Percentiles rank a stretch among this genome's conserved stretches.
phyloP scores from a whole-genome alignment of 108 stramenopile species.

The Conticribra guillardii region DNA sequence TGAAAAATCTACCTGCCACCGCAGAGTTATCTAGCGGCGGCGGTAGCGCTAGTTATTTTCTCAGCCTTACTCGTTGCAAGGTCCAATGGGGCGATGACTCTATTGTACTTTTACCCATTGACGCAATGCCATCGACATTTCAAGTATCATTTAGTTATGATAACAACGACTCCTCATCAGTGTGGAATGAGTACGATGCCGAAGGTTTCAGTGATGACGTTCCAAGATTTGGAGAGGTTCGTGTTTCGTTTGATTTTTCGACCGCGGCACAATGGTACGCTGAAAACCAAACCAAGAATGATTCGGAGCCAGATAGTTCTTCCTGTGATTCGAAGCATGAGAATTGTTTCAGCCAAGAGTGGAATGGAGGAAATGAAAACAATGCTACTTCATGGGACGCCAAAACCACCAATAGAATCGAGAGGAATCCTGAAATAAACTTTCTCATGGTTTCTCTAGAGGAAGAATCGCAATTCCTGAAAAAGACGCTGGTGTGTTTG shows the following conservation, averaged over 20 bases:
- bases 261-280: slow-evolving; percentile 6
- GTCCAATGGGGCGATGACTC: background rate
- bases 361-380: too few relatives aligned
- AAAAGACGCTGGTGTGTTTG: slow-evolving; percentile 4
- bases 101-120: slow-evolving; percentile 10
- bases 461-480: slow-evolving; percentile 21
- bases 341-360: too few relatives aligned
- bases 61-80: slow-evolving; percentile 30
- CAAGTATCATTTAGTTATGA: background rate
- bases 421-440: background rate
- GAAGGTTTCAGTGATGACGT: background rate
- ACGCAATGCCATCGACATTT: slow-evolving; percentile 20
- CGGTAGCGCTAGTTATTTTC: slow-evolving; percentile 1
- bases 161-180: background rate
- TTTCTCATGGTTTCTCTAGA: slow-evolving; percentile 16
- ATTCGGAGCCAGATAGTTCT: background rate
- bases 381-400: too few relatives aligned
- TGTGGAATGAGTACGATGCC: background rate
- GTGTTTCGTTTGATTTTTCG: slow-evolving; percentile 31
- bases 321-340: background rate
- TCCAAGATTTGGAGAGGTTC: slow-evolving; percentile 4
- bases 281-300: background rate
- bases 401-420: too few relatives aligned
- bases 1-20: too few relatives aligned
- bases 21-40: background rate